Percentiles rank a stretch among this genome's conserved stretches.
Conservation (phyloP, 768 basidiomycete species). For the Lentinula edodes region DNA sequence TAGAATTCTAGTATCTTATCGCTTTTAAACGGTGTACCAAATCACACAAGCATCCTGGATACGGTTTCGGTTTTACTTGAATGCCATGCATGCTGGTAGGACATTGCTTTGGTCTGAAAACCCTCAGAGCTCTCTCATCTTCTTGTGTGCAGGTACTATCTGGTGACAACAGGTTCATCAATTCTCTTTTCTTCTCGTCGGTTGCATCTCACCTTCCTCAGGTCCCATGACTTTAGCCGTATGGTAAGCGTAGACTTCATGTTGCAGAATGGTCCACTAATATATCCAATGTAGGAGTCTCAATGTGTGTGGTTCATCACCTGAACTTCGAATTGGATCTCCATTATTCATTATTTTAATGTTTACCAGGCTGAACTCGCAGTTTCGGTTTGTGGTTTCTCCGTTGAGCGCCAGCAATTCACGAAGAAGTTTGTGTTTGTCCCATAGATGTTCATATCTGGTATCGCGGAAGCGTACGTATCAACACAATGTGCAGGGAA, state of each 20-base stretch:
- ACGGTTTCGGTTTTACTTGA: constrained; percentile 24
- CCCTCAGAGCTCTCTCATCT: background rate
- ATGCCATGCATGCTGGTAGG: constrained; percentile 26
- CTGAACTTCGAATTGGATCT: background rate
- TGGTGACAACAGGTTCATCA: constrained; percentile 18
- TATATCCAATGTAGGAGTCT: constrained; percentile 21
- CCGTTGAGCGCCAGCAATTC: background rate
- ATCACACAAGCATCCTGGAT: constrained; percentile 19
- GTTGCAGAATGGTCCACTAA: background rate
- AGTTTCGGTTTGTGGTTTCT: constrained; percentile 17
- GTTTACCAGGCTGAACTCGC: constrained; percentile 19
- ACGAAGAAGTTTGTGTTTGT: background rate
- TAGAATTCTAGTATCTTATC: background rate
- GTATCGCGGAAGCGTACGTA: constrained; percentile 24
- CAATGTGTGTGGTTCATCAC: constrained; percentile 16
- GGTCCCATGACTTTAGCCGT: constrained; percentile 12
- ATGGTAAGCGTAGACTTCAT: constrained; percentile 17
- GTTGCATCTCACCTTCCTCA: background rate
- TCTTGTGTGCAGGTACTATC: constrained; percentile 12
- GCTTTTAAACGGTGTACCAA: background rate
- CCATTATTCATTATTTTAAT: background rate
- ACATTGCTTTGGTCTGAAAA: too few relatives aligned
- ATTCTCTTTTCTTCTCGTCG: background rate
- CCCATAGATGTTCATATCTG: constrained; percentile 28
- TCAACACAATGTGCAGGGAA: background rate